A percentile compares a stretch with the other conserved stretches of the same genome.
These are phyloP conservation scores for Fusarium penzigii DNA, from an alignment of 2,329 filamentous ascomycete genomes.

Conservation along the genomic window DNA sequence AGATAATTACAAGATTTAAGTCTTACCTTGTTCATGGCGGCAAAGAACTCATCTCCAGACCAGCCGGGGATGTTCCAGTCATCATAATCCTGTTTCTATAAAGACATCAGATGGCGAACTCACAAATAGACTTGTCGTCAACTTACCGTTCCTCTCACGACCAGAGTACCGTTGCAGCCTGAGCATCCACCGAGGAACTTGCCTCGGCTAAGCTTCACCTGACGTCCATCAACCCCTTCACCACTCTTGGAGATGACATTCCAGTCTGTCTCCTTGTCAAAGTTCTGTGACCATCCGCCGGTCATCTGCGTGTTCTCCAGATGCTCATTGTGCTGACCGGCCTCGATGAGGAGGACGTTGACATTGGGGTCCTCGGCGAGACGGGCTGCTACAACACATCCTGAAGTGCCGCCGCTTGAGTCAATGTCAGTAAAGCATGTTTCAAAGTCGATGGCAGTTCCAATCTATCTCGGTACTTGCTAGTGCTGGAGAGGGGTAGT, in stretches of 20 bases:
- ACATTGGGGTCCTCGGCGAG: conserved; percentile 36
- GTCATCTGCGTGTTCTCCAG: conserved; percentile 53
- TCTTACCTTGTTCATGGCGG: conserved; percentile 54
- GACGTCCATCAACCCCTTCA: conserved; percentile 40
- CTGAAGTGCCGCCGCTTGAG: conserved; percentile 37
- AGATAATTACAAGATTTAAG: neutral
- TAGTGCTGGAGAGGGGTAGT: neutral
- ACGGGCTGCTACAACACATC: conserved; percentile 39
- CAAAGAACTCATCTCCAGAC: conserved; percentile 58
- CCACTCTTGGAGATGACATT: conserved; percentile 47
- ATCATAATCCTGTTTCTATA: conserved; percentile 47
- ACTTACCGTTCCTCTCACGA: conserved; percentile 44
- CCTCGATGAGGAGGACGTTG: conserved; percentile 38
- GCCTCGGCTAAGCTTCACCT: conserved; percentile 49
- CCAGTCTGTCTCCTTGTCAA: conserved; percentile 53
- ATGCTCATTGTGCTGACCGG: conserved; percentile 41
- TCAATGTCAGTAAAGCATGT: conserved; percentile 2
- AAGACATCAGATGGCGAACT: neutral
- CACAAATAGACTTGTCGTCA: too few relatives aligned
- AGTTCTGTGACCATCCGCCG: conserved; percentile 50
- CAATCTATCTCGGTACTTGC: neutral
- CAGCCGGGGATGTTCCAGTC: conserved; percentile 58
- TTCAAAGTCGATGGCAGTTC: too few relatives aligned
- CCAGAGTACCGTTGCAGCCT: conserved; percentile 51
- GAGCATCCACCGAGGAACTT: conserved; percentile 52